phyloP scores from a whole-genome alignment of 805 yeast species.

The Brettanomyces sp. region DNA sequence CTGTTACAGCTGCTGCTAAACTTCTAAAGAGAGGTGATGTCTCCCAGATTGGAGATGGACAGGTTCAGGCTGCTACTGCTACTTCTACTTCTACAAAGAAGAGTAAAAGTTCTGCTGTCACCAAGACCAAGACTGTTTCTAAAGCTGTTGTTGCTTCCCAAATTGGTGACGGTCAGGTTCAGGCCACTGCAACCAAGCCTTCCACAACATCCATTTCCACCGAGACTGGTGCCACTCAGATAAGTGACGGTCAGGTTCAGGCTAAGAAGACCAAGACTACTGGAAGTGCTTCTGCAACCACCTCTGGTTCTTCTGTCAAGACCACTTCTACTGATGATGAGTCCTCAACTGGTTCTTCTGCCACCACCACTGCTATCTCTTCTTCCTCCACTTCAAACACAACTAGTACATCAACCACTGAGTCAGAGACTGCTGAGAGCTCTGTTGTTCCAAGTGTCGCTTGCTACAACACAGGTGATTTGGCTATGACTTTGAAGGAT shows the following conservation, averaged over 20 bases:
- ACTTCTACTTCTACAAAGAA: slow-evolving; percentile 26
- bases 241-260: slow-evolving; percentile 38
- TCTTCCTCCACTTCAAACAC: slow-evolving; percentile 23
- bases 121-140: slow-evolving; percentile 20
- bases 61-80: slow-evolving; percentile 29
- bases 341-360: slow-evolving; percentile 19
- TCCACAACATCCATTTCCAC: slow-evolving; percentile 1
- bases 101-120: slow-evolving; percentile 11
- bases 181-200: slow-evolving; percentile 8
- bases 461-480: slow-evolving; percentile 28
- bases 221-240: slow-evolving; percentile 11
- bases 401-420: slow-evolving; percentile 12
- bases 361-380: slow-evolving; percentile 29
- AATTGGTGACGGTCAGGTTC: slow-evolving; percentile 44
- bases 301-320: slow-evolving; percentile 14
- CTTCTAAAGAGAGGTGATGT: slow-evolving; percentile 12
- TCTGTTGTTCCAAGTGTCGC: slow-evolving; percentile 16
- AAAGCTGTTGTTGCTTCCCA: slow-evolving; percentile 24
- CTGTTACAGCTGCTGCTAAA: slow-evolving; percentile 18
- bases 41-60: slow-evolving; percentile 5
- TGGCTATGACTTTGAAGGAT: slow-evolving; percentile 32
- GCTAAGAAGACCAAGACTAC: slow-evolving; percentile 23
- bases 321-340: slow-evolving; percentile 16
- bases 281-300: slow-evolving; percentile 19
- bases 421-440: slow-evolving; percentile 19